These are phyloP conservation scores for Schwanniomyces pseudopolymorphus DNA, from an alignment of 805 yeast species.

Conservation along the genomic window DNA sequence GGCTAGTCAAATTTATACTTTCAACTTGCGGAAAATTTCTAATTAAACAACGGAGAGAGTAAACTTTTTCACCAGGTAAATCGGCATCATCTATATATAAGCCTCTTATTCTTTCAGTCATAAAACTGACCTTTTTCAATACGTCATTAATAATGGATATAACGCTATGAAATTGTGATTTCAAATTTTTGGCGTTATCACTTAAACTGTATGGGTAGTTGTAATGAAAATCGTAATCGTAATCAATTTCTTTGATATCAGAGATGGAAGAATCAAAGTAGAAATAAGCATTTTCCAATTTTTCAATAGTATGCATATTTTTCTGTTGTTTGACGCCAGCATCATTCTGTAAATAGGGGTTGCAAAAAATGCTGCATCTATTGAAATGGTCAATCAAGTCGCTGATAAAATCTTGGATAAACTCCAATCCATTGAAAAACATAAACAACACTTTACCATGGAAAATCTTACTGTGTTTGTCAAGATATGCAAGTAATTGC, in stretches of 20 bases:
- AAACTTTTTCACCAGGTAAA: slow-evolving; percentile 28
- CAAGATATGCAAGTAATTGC: slow-evolving; percentile 17
- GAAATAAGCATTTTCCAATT: slow-evolving; percentile 27
- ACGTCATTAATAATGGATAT: slow-evolving; percentile 34
- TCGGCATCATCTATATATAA: slow-evolving; percentile 31
- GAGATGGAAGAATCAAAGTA: slow-evolving; percentile 32
- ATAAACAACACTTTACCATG: slow-evolving; percentile 34
- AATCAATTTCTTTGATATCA: slow-evolving; percentile 1
- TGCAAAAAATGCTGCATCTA: background rate
- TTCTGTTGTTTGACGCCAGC: background rate
- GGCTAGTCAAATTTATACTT: slow-evolving; percentile 25
- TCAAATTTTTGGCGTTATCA: slow-evolving; percentile 10
- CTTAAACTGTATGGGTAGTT: background rate
- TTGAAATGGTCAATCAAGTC: slow-evolving; percentile 29
- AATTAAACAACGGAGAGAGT: slow-evolving; percentile 27
- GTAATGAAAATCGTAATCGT: slow-evolving; percentile 4
- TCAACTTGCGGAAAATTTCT: slow-evolving; percentile 34
- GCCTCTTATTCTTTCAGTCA: slow-evolving; percentile 31
- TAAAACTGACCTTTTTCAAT: slow-evolving; percentile 31
- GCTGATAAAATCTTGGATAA: slow-evolving; percentile 29
- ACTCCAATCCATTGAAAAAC: slow-evolving; percentile 36
- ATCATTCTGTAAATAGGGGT: background rate
- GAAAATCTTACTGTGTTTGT: slow-evolving; percentile 10
- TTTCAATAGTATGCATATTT: background rate
- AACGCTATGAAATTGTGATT: slow-evolving; percentile 25